Percentiles rank a stretch among this genome's conserved stretches.
Conservation (phyloP, 2,329 filamentous ascomycete genomes). For the Gnomoniopsis sp. region DNA sequence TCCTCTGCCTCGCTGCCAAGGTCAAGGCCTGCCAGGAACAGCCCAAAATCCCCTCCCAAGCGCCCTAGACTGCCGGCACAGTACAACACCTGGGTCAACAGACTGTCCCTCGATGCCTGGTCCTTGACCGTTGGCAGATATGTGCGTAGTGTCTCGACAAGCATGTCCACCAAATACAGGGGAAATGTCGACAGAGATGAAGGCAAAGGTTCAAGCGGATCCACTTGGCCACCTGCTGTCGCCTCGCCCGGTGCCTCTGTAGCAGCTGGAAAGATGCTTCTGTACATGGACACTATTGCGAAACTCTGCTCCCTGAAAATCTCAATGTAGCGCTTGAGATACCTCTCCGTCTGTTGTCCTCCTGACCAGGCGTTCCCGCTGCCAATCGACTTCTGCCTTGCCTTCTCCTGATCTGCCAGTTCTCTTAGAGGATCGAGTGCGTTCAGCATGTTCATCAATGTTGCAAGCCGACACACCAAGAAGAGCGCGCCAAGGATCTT, state of each 20-base stretch:
- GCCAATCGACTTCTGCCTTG: slow-evolving; percentile 40
- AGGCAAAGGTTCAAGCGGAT: slow-evolving; percentile 61
- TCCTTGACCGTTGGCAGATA: slow-evolving; percentile 84
- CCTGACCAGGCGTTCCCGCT: slow-evolving; percentile 52
- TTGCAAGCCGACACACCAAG: slow-evolving; percentile 78
- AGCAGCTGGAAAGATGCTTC: slow-evolving; percentile 74
- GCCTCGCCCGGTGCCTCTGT: slow-evolving; percentile 9
- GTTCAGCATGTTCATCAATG: slow-evolving; percentile 73
- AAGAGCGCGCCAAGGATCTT: slow-evolving; percentile 79
- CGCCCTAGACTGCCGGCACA: slow-evolving; percentile 88
- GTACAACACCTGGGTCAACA: slow-evolving; percentile 89
- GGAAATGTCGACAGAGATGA: slow-evolving; percentile 81
- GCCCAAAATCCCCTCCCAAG: slow-evolving; percentile 87
- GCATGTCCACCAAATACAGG: slow-evolving; percentile 74
- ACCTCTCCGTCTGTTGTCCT: slow-evolving; percentile 91
- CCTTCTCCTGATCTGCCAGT: slow-evolving; percentile 81
- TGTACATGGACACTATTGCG: slow-evolving; percentile 90
- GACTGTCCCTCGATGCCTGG: slow-evolving; percentile 74
- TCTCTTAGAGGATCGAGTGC: slow-evolving; percentile 83
- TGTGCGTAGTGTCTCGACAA: slow-evolving; percentile 69
- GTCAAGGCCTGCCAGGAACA: slow-evolving; percentile 69
- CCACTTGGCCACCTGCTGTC: slow-evolving; percentile 20
- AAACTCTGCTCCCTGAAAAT: slow-evolving; percentile 98
- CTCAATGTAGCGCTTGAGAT: slow-evolving; percentile 92
- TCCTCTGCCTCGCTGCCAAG: slow-evolving; percentile 44